These are phyloP conservation scores for Quercus phellos DNA, from an alignment of 331 rosid genomes.

Conservation along the genomic window DNA sequence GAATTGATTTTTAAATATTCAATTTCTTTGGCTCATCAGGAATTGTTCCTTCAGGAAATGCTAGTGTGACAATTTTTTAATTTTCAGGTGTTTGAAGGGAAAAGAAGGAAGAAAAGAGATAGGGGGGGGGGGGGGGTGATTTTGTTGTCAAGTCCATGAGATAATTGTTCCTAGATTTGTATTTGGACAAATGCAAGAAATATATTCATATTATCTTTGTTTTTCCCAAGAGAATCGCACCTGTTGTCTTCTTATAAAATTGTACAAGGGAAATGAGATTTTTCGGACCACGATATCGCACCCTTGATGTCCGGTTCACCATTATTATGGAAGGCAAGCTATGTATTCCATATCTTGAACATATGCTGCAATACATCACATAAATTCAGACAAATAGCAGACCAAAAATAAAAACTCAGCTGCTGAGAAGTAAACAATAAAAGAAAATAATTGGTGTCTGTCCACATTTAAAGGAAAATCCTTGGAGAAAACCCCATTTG, in stretches of 20 bases:
- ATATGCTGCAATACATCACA: conserved; percentile 42
- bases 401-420: conserved; percentile 3
- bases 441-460: background rate
- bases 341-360: conserved; percentile 66
- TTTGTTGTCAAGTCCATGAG: no score
- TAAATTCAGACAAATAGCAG: conserved; percentile 5
- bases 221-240: conserved; percentile 28
- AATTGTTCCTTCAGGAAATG: background rate
- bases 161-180: no score
- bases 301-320: conserved; percentile 50
- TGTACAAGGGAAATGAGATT: conserved; percentile 36
- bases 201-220: background rate
- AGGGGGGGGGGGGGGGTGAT: no score
- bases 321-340: conserved; percentile 68
- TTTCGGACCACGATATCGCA: conserved; percentile 56
- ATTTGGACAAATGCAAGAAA: conserved; percentile 3
- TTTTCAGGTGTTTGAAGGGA: background rate
- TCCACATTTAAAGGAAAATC: background rate
- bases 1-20: no score
- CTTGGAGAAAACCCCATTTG: no score
- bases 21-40: no score
- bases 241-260: conserved; percentile 62
- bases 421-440: background rate
- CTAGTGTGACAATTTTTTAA: background rate
- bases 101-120: background rate